Conservation (phyloP, 768 basidiomycete species). For the Gymnopilus dilepis region DNA sequence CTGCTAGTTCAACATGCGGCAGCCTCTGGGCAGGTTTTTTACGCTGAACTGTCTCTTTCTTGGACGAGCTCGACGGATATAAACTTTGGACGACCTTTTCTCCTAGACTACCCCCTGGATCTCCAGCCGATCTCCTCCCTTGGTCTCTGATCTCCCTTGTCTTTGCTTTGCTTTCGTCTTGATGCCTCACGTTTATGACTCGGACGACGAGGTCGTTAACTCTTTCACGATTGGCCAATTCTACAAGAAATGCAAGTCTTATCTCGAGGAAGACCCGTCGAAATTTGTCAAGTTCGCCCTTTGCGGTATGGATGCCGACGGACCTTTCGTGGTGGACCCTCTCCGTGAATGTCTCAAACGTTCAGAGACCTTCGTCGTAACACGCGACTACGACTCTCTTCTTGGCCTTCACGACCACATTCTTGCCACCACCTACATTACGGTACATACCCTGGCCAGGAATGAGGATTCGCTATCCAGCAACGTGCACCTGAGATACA, state of each 20-base stretch:
- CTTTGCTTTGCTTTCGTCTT: background rate
- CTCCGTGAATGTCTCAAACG: constrained; percentile 5
- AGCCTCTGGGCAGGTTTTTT: too few species aligned
- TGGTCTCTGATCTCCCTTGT: background rate
- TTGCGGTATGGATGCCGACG: constrained; percentile 9
- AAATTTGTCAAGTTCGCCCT: constrained; percentile 24
- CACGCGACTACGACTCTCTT: constrained; percentile 28
- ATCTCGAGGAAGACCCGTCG: background rate
- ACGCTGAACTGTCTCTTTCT: too few species aligned
- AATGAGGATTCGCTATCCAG: constrained; percentile 20
- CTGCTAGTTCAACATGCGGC: too few species aligned
- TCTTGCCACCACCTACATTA: constrained; percentile 3
- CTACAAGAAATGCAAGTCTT: background rate
- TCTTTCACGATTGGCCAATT: background rate
- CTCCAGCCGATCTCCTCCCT: too few species aligned
- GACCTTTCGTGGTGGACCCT: constrained; percentile 20
- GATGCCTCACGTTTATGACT: background rate
- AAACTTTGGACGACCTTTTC: too few species aligned
- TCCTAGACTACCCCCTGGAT: too few species aligned
- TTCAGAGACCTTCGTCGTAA: background rate
- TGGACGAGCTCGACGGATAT: too few species aligned
- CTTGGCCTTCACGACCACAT: constrained; percentile 23
- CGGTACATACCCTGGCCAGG: constrained; percentile 19
- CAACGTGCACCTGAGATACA: constrained; percentile 24
- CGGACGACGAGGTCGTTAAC: background rate